Percentiles rank a stretch among this genome's conserved stretches.
These are phyloP conservation scores for Mycena pura DNA, from an alignment of 768 basidiomycete genomes.

Conservation along the genomic window DNA sequence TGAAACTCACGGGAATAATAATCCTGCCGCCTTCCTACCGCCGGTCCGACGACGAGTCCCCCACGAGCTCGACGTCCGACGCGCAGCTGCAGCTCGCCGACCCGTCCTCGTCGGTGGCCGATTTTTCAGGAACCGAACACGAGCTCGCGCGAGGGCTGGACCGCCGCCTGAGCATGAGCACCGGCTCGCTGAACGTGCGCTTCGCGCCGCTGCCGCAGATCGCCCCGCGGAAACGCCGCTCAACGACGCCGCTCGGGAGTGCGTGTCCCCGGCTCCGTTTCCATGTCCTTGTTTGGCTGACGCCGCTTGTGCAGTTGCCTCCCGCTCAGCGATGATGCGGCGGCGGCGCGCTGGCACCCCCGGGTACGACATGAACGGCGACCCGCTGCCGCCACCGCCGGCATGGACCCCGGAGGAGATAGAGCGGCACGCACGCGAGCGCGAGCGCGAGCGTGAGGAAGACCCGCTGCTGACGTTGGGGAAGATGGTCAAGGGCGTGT, in stretches of 20 bases:
- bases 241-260: conserved; percentile 54
- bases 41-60: conserved; percentile 33
- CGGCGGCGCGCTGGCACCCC: conserved; percentile 35
- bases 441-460: conserved; percentile 34
- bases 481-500: conserved; percentile 59
- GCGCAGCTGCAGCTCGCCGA: conserved; percentile 52
- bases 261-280: background rate
- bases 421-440: conserved; percentile 40
- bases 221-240: conserved; percentile 56
- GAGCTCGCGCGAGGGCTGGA: conserved; percentile 9
- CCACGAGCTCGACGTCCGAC: conserved; percentile 47
- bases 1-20: conserved; percentile 41
- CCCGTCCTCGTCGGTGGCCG: conserved; percentile 41
- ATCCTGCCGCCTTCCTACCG: conserved; percentile 54
- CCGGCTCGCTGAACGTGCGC: conserved; percentile 46
- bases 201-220: conserved; percentile 67
- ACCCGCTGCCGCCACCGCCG: conserved; percentile 34
- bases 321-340: conserved; percentile 50
- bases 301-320: conserved; percentile 47
- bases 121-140: conserved; percentile 2
- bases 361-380: conserved; percentile 19
- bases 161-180: conserved; percentile 17
- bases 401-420: conserved; percentile 50
- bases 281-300: background rate
- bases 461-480: conserved; percentile 59